These are phyloP conservation scores for Phytophthora hibernalis DNA, from an alignment of 352 stramenopile genomes.

Conservation along the genomic window DNA sequence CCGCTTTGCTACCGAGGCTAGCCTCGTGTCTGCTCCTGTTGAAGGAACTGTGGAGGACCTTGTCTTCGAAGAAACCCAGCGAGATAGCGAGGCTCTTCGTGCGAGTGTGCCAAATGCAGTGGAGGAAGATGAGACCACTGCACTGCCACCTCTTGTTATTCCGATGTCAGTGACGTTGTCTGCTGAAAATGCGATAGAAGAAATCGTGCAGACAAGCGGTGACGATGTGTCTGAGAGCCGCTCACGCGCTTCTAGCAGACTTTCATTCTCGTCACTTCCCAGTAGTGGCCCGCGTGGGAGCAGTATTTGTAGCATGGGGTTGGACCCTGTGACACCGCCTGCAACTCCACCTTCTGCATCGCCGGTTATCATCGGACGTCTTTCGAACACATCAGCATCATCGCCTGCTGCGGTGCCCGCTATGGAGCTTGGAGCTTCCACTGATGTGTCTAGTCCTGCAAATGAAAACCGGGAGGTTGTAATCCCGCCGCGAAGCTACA, in stretches of 20 bases:
- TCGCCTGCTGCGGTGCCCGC: slow-evolving; percentile 15
- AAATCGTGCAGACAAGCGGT: slow-evolving; percentile 32
- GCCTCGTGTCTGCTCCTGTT: slow-evolving; percentile 21
- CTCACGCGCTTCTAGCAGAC: slow-evolving; percentile 25
- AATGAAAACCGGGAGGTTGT: slow-evolving; percentile 8
- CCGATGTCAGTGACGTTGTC: slow-evolving; percentile 21
- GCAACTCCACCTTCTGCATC: slow-evolving; percentile 26
- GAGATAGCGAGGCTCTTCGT: slow-evolving; percentile 4
- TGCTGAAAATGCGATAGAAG: neutral
- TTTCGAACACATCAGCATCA: slow-evolving; percentile 29
- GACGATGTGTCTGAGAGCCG: slow-evolving; percentile 31
- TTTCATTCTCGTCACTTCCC: slow-evolving; percentile 31
- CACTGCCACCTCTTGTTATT: slow-evolving; percentile 17
- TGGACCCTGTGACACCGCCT: slow-evolving; percentile 32
- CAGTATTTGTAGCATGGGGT: slow-evolving; percentile 33
- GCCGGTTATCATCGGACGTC: slow-evolving; percentile 14
- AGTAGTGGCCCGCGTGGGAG: slow-evolving; percentile 27
- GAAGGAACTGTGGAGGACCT: slow-evolving; percentile 26
- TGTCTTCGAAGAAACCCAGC: slow-evolving; percentile 18
- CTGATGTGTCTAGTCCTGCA: neutral
- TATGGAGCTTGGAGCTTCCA: slow-evolving; percentile 13
- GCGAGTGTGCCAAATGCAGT: neutral
- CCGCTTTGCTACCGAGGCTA: slow-evolving; percentile 27
- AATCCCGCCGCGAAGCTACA: slow-evolving; percentile 10
- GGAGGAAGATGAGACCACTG: slow-evolving; percentile 11